phyloP scores from a whole-genome alignment of 495 filamentous ascomycete genomes.

The Penicillium cosmopolitanum region DNA sequence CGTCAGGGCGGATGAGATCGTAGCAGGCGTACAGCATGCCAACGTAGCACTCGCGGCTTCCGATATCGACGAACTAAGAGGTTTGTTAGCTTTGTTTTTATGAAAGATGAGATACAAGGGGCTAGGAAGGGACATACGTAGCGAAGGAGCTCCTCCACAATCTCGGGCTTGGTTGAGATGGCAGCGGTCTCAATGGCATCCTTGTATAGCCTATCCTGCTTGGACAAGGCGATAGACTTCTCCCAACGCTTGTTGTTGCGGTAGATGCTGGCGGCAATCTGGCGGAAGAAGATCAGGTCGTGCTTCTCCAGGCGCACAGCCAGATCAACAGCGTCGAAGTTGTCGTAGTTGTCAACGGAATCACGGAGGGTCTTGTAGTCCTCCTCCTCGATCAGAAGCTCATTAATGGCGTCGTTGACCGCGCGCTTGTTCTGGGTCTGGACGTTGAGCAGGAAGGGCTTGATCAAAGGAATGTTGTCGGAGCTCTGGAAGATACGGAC shows the following conservation, averaged over 20 bases:
- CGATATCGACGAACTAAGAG: slow-evolving; percentile 94
- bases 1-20: slow-evolving; percentile 89
- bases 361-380: slow-evolving; percentile 98
- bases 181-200: slow-evolving; percentile 99
- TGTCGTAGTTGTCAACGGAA: slow-evolving; percentile 98
- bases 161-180: slow-evolving; percentile 86
- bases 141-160: slow-evolving; percentile 92
- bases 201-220: slow-evolving; percentile 99
- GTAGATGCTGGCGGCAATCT: slow-evolving; percentile 98
- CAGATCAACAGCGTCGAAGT: slow-evolving; percentile 96
- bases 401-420: slow-evolving; percentile 98
- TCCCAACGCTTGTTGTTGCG: slow-evolving; percentile 99
- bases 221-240: slow-evolving; percentile 97
- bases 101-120: background rate
- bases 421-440: slow-evolving; percentile 97
- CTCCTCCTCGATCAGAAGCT: slow-evolving; percentile 97
- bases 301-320: slow-evolving; percentile 94
- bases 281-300: slow-evolving; percentile 98
- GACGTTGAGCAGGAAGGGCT: slow-evolving; percentile 97
- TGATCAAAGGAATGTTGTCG: slow-evolving; percentile 97
- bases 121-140: slow-evolving; percentile 70
- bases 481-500: slow-evolving; percentile 98
- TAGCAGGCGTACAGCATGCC: slow-evolving; percentile 99
- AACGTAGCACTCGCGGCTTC: slow-evolving; percentile 97
- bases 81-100: slow-evolving; percentile 7